These are phyloP conservation scores for Monilinia fructicola DNA, from an alignment of 2,329 filamentous ascomycete species.

Conservation along the genomic window DNA sequence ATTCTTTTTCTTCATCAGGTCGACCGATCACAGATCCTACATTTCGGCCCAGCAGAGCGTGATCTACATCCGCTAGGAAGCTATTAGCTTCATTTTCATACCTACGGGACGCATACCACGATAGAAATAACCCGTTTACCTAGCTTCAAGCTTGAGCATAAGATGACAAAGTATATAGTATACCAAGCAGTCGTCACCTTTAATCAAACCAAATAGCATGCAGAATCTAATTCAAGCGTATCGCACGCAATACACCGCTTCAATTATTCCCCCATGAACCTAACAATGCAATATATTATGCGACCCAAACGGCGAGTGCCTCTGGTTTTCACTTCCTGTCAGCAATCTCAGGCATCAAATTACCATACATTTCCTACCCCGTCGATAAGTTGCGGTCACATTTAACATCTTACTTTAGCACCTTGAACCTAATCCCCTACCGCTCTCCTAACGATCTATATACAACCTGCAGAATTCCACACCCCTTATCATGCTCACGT, in stretches of 20 bases:
- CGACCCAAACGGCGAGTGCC: neutral
- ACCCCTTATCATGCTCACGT: too few species aligned
- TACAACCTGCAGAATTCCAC: too few species aligned
- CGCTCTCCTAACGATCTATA: too few species aligned
- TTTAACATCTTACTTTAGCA: too few species aligned
- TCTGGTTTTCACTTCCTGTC: neutral
- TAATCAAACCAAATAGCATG: neutral
- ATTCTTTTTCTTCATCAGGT: neutral
- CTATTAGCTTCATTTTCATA: neutral
- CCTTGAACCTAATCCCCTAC: too few species aligned
- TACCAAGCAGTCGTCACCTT: neutral
- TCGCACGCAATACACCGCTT: neutral
- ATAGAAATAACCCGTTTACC: neutral
- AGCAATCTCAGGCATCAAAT: neutral
- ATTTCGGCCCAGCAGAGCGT: neutral
- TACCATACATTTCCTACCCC: neutral
- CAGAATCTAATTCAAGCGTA: neutral
- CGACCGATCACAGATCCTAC: neutral
- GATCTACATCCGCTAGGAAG: neutral
- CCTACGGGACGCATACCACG: neutral
- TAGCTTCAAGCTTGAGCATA: neutral
- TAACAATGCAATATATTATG: neutral
- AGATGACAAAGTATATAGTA: neutral
- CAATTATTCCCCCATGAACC: neutral
- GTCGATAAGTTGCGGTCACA: too few species aligned